These are phyloP conservation scores for Astrocystis sublimbata DNA, from an alignment of 495 filamentous ascomycete species.

Conservation along the genomic window DNA sequence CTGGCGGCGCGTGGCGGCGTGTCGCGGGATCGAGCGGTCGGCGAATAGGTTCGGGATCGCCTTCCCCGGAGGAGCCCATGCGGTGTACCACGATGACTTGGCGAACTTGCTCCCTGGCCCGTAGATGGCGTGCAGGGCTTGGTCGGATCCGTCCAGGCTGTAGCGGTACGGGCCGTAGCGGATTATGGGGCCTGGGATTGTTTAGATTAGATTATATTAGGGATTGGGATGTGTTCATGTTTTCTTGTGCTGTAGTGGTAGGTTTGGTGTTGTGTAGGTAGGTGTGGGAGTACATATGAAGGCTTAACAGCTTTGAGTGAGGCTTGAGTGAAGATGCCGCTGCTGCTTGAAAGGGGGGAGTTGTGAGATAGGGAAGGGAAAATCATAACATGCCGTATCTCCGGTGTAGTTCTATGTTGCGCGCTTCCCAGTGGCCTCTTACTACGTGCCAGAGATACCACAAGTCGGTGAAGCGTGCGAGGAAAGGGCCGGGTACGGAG, in stretches of 20 bases:
- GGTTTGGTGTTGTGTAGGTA: too few relatives aligned
- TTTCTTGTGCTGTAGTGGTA: too few relatives aligned
- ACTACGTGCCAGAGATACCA: slow-evolving; percentile 24
- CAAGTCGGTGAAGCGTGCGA: slow-evolving; percentile 21
- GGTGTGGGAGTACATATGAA: too few relatives aligned
- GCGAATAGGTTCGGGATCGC: slow-evolving; percentile 32
- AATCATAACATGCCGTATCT: slow-evolving; percentile 35
- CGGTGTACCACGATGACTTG: slow-evolving; percentile 36
- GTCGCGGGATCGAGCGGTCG: slow-evolving; percentile 28
- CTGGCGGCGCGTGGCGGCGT: slow-evolving; percentile 28
- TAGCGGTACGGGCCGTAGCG: slow-evolving; percentile 40
- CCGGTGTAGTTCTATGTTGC: slow-evolving; percentile 30
- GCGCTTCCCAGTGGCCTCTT: slow-evolving; percentile 16
- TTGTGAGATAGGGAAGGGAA: too few relatives aligned
- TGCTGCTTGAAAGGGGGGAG: too few relatives aligned
- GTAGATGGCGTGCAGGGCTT: slow-evolving; percentile 23
- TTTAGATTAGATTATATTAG: too few relatives aligned
- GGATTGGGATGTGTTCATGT: neutral
- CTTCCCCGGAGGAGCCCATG: slow-evolving; percentile 27
- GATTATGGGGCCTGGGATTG: slow-evolving; percentile 30
- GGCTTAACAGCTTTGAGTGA: too few relatives aligned
- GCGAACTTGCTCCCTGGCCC: slow-evolving; percentile 16
- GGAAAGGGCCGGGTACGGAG: slow-evolving; percentile 25
- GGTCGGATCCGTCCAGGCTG: slow-evolving; percentile 33
- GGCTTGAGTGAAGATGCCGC: too few relatives aligned